phyloP scores from a whole-genome alignment of 345 rosid species.

The Lenwebbia sp. region DNA sequence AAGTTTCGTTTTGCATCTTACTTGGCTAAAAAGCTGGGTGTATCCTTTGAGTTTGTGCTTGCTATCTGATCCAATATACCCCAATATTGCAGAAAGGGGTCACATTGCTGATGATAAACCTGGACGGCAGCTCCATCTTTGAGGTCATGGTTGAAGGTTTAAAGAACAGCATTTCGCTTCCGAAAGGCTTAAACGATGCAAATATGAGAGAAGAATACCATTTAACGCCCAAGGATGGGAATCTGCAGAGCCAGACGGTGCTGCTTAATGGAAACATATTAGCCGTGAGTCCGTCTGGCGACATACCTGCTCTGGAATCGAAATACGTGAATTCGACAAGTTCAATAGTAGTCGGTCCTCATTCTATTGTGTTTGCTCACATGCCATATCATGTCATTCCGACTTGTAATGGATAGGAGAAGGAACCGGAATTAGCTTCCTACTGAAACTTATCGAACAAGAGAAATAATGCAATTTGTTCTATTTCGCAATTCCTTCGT shows the following conservation, averaged over 20 bases:
- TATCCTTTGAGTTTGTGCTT: background rate
- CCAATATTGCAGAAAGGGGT: constrained; percentile 58
- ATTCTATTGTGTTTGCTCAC: constrained; percentile 62
- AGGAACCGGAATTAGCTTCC: constrained; percentile 13
- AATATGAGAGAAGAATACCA: constrained; percentile 75
- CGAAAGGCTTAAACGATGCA: constrained; percentile 5
- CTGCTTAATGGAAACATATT: constrained; percentile 70
- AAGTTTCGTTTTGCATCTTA: background rate
- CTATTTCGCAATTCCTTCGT: background rate
- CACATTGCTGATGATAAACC: constrained; percentile 58
- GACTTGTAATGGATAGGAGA: constrained; percentile 30
- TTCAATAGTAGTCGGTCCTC: constrained; percentile 50
- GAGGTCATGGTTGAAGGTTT: constrained; percentile 28
- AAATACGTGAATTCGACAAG: constrained; percentile 22
- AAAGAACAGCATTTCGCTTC: background rate
- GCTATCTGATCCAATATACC: background rate
- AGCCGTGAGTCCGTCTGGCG: constrained; percentile 44
- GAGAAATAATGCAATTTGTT: background rate
- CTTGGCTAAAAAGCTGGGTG: background rate
- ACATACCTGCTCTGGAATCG: constrained; percentile 57
- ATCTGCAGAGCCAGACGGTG: constrained; percentile 73
- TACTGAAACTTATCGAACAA: background rate
- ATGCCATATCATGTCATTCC: constrained; percentile 33
- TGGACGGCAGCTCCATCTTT: constrained; percentile 49
- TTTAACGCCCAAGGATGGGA: constrained; percentile 60